phyloP scores from a whole-genome alignment of 208 protist genomes.

The Leishmania gerbilli region DNA sequence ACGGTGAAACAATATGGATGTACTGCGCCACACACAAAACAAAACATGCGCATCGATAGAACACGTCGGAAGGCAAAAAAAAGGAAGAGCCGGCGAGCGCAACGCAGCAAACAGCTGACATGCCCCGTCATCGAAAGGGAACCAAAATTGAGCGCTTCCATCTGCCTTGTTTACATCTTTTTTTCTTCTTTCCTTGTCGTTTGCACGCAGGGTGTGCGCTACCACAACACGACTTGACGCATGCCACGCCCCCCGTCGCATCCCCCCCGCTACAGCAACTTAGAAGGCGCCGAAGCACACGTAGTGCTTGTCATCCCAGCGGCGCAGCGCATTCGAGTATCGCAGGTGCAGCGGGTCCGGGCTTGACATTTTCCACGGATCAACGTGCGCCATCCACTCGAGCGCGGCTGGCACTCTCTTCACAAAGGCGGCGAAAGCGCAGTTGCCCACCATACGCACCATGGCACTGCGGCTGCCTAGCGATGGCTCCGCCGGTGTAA shows the following conservation, averaged over 20 bases:
- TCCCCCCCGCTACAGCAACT: neutral
- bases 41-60: neutral
- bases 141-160: neutral
- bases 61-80: neutral
- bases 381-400: constrained; percentile 60
- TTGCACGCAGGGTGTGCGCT: neutral
- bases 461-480: neutral
- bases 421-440: constrained; percentile 53
- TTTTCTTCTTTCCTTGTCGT: too few relatives aligned
- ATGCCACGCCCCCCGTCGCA: neutral
- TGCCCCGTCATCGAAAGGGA: neutral
- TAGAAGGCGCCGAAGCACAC: constrained; percentile 64
- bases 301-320: constrained; percentile 82
- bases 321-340: constrained; percentile 80
- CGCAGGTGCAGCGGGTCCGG: constrained; percentile 69
- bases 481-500: neutral
- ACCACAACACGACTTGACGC: neutral
- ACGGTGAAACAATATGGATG: too few relatives aligned
- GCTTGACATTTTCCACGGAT: constrained; percentile 63
- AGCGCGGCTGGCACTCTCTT: constrained; percentile 20
- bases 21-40: neutral
- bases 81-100: neutral
- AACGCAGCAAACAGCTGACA: neutral
- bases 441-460: constrained; percentile 5
- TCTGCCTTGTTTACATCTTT: neutral